Evolutionary conservation across 2,329 filamentous ascomycete species (phyloP).

Genomic region (Hymenotorrendiella dingleyae): DNA sequence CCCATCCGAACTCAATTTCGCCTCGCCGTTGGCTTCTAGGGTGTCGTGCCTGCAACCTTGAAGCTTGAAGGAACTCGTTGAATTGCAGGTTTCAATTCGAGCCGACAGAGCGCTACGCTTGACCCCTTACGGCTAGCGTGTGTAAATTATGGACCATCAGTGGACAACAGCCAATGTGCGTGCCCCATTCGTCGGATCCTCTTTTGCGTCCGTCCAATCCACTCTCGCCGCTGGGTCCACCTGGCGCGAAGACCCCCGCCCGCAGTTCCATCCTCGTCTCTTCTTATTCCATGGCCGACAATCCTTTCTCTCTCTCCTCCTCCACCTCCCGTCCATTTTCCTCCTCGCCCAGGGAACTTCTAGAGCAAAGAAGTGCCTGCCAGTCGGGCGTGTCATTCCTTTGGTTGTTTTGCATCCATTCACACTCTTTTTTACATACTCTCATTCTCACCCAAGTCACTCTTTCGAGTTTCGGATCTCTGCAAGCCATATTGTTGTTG

Average conservation of each 20-base stretch:
- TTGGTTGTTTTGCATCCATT: slow-evolving; percentile 35
- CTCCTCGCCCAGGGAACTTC: slow-evolving; percentile 21
- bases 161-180: slow-evolving; percentile 1
- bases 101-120: neutral
- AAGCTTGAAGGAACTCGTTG: too few species aligned
- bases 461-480: slow-evolving; percentile 24
- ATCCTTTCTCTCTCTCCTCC: slow-evolving; percentile 4
- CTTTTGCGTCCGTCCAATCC: neutral
- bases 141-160: neutral
- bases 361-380: slow-evolving; percentile 29
- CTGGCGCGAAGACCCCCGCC: neutral
- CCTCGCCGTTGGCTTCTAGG: neutral
- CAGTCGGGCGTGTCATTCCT: slow-evolving; percentile 53
- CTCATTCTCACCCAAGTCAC: slow-evolving; percentile 30
- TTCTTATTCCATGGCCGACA: neutral
- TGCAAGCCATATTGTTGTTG: too few species aligned
- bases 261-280: neutral
- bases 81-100: neutral
- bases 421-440: slow-evolving; percentile 33
- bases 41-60: too few species aligned
- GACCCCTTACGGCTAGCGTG: too few species aligned
- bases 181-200: slow-evolving; percentile 1
- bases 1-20: too few species aligned
- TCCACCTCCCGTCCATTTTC: slow-evolving; percentile 12
- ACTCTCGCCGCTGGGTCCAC: neutral